Base-by-base conservation (phyloP, 352 stramenopile species). In the Saprolegnia parasitica region DNA sequence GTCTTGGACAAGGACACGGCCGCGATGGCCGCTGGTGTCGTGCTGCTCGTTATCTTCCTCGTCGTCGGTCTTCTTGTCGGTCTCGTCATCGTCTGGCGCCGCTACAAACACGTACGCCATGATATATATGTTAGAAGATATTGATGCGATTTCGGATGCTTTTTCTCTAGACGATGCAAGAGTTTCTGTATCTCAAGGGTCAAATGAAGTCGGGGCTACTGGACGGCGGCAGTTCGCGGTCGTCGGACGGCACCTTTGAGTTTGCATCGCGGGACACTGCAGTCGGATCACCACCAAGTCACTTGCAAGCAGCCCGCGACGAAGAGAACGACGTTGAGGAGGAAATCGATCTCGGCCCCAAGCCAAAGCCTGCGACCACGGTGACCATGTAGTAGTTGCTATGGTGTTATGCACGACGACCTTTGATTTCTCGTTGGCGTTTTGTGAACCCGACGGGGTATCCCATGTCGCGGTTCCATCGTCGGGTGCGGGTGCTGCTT, bases 161-260 rank as follows among this genome's bases (percentile, higher is more conserved):
- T n/a, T n/a, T n/a, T 60, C 3, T 40, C 21, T 70, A 70, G 63
- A 70, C 63, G 23, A 15, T 70, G 63, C 8, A 61, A 4, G 63
- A 70, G 32, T 70, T 62, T 56, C 13, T 70, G 18, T 70, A 70
- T 39, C 55, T 70, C 42, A 70, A 70, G 26, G 63, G 63, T 18
- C 63, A 70, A 62, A 52, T 61, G 39, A 68, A 57, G 11, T 16
- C 52, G 55, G 35, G 32, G 29, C 26, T 70, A 0, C 63, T 70
- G 37, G 63, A 61, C n/a, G n/a, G 29, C 20, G 49, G 50, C 16
- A 67, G 58, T 21, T 40, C 63, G 20, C 6, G 26, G 26, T 70
- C 63, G 8, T 23, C 46, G 16, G 63, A 63, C 39, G 63, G 63
- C 35, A 42, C 54, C 45, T 70, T 37, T 39, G 50, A 70, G 23